These are phyloP conservation scores for Sporobolomyces roseus DNA, from an alignment of 768 basidiomycete genomes.

Conservation along the genomic window DNA sequence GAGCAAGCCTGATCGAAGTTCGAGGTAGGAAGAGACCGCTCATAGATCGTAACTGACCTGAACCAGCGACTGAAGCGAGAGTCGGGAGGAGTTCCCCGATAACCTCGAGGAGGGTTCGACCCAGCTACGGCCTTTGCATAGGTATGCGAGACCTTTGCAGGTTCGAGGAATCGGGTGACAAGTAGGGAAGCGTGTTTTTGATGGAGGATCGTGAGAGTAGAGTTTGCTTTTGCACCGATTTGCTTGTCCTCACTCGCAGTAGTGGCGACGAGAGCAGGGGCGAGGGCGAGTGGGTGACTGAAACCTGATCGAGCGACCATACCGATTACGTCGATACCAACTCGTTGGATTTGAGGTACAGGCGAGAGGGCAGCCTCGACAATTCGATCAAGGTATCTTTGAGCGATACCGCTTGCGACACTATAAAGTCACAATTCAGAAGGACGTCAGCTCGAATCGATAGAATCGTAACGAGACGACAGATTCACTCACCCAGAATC, in stretches of 20 bases:
- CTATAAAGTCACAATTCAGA: constrained; percentile 51
- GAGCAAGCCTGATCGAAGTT: too few species aligned
- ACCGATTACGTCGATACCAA: constrained; percentile 80
- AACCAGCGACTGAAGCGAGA: constrained; percentile 90
- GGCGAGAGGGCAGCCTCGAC: constrained; percentile 73
- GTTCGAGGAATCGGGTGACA: constrained; percentile 76
- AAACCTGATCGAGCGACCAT: constrained; percentile 94
- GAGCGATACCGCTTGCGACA: constrained; percentile 88
- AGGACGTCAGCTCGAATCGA: not conserved
- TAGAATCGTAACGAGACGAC: not conserved
- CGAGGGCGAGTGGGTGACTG: constrained; percentile 84
- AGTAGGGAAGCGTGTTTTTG: constrained; percentile 83
- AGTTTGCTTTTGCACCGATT: constrained; percentile 70
- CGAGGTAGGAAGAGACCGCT: not conserved
- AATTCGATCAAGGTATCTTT: constrained; percentile 81
- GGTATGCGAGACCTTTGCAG: constrained; percentile 73
- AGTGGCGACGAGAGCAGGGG: constrained; percentile 41
- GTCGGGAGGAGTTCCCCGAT: constrained; percentile 60
- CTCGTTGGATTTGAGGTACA: constrained; percentile 49
- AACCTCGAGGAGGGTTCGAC: constrained; percentile 56
- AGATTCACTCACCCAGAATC: constrained; percentile 73
- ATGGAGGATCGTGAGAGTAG: constrained; percentile 75
- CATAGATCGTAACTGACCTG: constrained; percentile 24
- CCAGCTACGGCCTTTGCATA: constrained; percentile 66
- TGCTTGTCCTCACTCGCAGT: constrained; percentile 61